Percentiles rank a stretch among this genome's conserved stretches.
phyloP scores from a whole-genome alignment of 1,284 basidiomycete genomes.

The Ganoderma sp. region DNA sequence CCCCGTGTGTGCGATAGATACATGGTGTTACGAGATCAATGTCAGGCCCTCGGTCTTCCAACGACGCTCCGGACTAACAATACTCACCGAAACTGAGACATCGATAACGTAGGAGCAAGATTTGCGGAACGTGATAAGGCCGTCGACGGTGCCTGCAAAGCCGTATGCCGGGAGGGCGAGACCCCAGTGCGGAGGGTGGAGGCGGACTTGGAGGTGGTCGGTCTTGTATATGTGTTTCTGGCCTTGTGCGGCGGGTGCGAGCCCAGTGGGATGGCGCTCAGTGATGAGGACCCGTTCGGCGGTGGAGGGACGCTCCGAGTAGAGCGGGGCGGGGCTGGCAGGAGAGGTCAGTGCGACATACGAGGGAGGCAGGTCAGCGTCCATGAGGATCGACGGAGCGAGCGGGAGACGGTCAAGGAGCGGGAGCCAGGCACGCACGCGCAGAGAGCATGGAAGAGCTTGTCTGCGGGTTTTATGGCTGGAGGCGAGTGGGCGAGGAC shows the following conservation, averaged over 20 bases:
- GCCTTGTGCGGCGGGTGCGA: constrained; percentile 30
- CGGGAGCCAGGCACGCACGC: constrained; percentile 9
- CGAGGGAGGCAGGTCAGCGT: constrained; percentile 28
- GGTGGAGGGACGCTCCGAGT: constrained; percentile 32
- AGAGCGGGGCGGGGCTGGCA: constrained; percentile 33
- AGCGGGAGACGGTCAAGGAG: not conserved
- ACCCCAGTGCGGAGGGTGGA: constrained; percentile 50
- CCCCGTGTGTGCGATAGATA: not conserved
- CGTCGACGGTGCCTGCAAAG: constrained; percentile 47
- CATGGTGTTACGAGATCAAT: constrained; percentile 9
- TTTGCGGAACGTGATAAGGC: constrained; percentile 45
- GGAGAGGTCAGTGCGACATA: constrained; percentile 22
- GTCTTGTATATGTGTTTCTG: constrained; percentile 47
- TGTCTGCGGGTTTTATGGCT: not conserved
- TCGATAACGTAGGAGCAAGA: constrained; percentile 44
- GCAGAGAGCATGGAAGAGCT: constrained; percentile 6
- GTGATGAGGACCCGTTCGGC: constrained; percentile 37
- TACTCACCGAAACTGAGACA: constrained; percentile 46
- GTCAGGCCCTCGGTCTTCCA: not conserved
- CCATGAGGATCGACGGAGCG: constrained; percentile 19
- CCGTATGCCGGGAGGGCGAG: constrained; percentile 50
- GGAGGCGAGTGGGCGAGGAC: not conserved
- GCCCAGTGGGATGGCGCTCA: constrained; percentile 23
- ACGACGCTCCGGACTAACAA: not conserved
- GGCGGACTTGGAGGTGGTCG: constrained; percentile 47